These are phyloP conservation scores for Haematococcus sp. DNA, from an alignment of 139 green algal genomes.

Conservation along the genomic window DNA sequence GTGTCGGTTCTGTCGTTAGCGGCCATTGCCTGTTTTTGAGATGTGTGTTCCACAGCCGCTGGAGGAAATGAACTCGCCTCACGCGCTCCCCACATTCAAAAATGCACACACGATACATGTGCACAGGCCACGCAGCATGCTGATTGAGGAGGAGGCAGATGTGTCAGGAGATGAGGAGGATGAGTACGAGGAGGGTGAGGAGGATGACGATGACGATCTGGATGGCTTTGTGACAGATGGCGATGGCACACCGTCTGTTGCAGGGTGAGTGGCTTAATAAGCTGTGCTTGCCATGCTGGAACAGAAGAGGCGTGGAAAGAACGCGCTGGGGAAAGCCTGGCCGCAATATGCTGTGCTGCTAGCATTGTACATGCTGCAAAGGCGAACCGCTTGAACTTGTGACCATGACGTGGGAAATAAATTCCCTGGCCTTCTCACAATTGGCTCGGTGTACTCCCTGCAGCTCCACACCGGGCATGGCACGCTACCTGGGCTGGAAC, in stretches of 20 bases:
- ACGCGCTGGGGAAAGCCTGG: not conserved
- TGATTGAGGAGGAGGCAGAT: constrained; percentile 6
- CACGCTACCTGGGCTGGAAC: constrained; percentile 10
- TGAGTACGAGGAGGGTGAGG: constrained; percentile 6
- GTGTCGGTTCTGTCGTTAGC: too few species aligned
- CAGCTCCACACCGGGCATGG: constrained; percentile 1
- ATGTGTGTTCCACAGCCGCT: too few species aligned
- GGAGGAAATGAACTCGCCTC: too few species aligned
- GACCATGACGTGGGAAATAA: not conserved
- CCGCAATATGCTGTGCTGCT: not conserved
- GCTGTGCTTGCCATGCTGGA: not conserved
- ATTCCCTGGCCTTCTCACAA: not conserved
- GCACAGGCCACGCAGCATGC: not conserved
- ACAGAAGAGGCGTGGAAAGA: not conserved
- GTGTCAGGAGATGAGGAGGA: not conserved
- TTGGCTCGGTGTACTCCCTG: not conserved
- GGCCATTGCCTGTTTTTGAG: too few species aligned
- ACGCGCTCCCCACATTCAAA: too few species aligned
- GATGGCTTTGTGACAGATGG: constrained; percentile 3
- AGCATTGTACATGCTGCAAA: not conserved
- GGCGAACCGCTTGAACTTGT: not conserved
- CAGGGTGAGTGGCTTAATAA: not conserved
- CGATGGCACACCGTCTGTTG: not conserved
- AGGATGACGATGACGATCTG: not conserved
- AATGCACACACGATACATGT: too few species aligned